phyloP scores from a whole-genome alignment of 805 yeast species.

The Yarrowia sp. region DNA sequence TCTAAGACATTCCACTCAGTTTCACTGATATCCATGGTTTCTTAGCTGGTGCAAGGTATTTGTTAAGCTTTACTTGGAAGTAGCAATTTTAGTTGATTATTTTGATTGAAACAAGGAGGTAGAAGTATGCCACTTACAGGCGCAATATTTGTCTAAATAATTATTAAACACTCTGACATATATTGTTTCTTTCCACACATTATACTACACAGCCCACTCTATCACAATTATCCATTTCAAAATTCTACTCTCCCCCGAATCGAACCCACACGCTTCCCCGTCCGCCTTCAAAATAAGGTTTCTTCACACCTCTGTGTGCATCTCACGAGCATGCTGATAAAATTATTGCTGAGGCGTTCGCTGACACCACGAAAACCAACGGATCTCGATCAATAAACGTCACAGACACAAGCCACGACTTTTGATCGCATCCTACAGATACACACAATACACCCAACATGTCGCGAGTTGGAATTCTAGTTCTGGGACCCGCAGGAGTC shows the following conservation, averaged over 20 bases:
- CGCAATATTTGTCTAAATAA: no score
- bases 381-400: not conserved
- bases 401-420: not conserved
- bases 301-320: not conserved
- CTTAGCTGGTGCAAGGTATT: no score
- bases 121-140: no score
- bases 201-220: no score
- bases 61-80: no score
- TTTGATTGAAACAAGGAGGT: no score
- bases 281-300: not conserved
- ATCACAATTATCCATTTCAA: no score
- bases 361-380: not conserved
- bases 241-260: not conserved
- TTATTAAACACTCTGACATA: no score
- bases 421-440: not conserved
- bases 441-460: slow-evolving; percentile 51
- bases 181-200: no score
- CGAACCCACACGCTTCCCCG: not conserved
- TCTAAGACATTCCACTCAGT: no score
- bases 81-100: no score
- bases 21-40: no score
- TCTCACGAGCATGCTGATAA: slow-evolving; percentile 10
- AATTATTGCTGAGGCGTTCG: slow-evolving; percentile 18
- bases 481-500: slow-evolving; percentile 97
- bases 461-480: slow-evolving; percentile 95